A percentile compares a stretch with the other conserved stretches of the same genome.
Conservation (phyloP, 768 basidiomycete species). For the Mycena alexandri region DNA sequence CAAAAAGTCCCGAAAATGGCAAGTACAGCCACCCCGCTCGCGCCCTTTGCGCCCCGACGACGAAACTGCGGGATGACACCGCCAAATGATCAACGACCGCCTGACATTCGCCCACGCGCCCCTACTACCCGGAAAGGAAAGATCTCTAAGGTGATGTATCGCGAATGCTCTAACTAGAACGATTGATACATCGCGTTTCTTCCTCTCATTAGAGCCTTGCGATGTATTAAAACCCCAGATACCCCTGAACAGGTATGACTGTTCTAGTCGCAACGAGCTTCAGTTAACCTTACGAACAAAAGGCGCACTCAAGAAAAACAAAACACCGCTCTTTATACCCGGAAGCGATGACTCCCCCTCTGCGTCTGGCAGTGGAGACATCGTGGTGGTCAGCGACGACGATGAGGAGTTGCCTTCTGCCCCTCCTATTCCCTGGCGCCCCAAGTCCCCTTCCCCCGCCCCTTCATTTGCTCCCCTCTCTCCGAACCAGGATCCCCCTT, state of each 20-base stretch:
- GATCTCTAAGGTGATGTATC: too few species aligned
- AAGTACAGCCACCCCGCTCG: too few species aligned
- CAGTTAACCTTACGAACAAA: not conserved
- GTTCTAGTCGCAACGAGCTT: not conserved
- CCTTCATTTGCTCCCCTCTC: not conserved
- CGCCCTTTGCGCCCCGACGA: too few species aligned
- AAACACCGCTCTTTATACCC: constrained; percentile 6
- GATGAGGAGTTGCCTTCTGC: constrained; percentile 1
- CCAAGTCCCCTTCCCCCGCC: not conserved
- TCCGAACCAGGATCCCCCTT: not conserved
- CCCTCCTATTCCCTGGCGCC: not conserved
- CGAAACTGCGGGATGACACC: too few species aligned
- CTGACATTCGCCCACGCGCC: too few species aligned
- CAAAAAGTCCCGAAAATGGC: too few species aligned
- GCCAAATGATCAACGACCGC: too few species aligned
- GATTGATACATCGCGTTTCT: too few species aligned
- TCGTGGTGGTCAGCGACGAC: not conserved
- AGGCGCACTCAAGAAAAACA: not conserved
- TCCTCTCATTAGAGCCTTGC: too few species aligned
- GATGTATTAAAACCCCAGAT: too few species aligned
- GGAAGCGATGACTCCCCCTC: not conserved
- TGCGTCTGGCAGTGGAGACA: not conserved
- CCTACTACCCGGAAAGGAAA: too few species aligned
- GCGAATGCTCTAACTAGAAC: too few species aligned
- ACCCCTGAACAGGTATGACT: constrained; percentile 2